Conservation (phyloP, 2,329 filamentous ascomycete genomes). For the Beauveria bassiana region DNA sequence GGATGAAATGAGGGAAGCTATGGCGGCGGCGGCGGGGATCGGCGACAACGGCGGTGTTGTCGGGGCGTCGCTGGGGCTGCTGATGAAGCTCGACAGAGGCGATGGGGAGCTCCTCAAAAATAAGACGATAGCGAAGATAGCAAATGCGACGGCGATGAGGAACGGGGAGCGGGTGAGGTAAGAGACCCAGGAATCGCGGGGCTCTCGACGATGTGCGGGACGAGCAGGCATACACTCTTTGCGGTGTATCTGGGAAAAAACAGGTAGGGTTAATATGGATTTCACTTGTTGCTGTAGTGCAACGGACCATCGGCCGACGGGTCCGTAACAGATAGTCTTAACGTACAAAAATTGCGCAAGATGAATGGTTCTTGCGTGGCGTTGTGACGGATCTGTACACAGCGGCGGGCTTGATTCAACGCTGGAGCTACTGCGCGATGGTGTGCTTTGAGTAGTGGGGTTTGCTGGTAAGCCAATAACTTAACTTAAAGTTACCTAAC, state of each 20-base stretch:
- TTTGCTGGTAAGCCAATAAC: neutral
- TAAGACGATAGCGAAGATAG: neutral
- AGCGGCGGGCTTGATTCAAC: neutral
- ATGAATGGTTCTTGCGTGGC: neutral
- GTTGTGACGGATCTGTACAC: too few species aligned
- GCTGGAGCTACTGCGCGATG: neutral
- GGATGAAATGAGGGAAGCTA: conserved; percentile 12
- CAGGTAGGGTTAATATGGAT: neutral
- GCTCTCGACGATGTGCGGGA: neutral
- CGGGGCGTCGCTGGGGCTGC: neutral
- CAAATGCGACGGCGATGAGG: neutral
- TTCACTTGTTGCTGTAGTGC: neutral
- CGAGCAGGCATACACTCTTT: neutral
- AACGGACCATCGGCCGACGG: conserved; percentile 7
- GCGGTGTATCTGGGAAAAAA: neutral
- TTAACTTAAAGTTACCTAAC: too few species aligned
- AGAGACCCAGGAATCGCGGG: conserved; percentile 2
- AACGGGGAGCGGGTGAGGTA: neutral
- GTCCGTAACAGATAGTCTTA: neutral
- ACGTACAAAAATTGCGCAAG: neutral
- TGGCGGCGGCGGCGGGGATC: neutral
- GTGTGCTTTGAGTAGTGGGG: conserved; percentile 4
- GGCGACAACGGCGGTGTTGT: neutral
- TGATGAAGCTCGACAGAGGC: neutral
- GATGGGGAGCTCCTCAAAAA: neutral